Base-by-base conservation (phyloP, 2,329 filamentous ascomycete species). In the Trichoderma aggressivum region DNA sequence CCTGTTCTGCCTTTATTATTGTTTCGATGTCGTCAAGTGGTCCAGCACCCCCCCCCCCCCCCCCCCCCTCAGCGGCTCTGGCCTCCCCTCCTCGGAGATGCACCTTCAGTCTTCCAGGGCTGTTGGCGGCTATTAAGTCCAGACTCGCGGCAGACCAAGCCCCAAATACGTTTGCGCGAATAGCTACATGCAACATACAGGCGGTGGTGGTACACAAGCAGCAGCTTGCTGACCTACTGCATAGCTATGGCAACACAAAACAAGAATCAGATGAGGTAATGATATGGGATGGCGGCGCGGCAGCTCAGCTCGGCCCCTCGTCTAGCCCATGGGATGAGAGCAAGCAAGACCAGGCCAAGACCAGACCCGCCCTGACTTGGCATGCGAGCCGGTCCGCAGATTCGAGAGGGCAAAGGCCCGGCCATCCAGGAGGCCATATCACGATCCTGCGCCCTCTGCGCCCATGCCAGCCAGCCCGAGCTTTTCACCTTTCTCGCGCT, bases 221-320 rank as follows among this genome's bases (percentile, higher is more conserved):
- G 64, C 32, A 16, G 36, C 21, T 50, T 36, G 47, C 21, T 50
- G 21, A 50, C 34, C 21, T 21, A 34, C 65, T 68, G 65, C 65
- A 43, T 43, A 43, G 14, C 32, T 12, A 62, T 43, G 34, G 32
- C 18, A 21, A 18, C 32, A n/a, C n/a, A 24, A 24, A 34, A 56
- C 63, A 56, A 26, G 3, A 30, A 43, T 30, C 30, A 53, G 66
- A 68, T 50, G 65, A 61, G 39, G 56, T 36, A 53, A 21, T 53
- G 56, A 61, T 60, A 36, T 61, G 28, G 56, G 30, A 21, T 34
- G 55, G 65, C 39, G 43, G n/a, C 8, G 18, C 47, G 16, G 39
- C 66, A 53, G 66, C 66, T 50, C 56, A 69, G 56, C 58, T 61
- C 56, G 30, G 66, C 56, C 39, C 66, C 56, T 60, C 43, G 14